Evolutionary conservation across 768 basidiomycete genomes (phyloP).

Genomic region (Daedaleopsis nitida): DNA sequence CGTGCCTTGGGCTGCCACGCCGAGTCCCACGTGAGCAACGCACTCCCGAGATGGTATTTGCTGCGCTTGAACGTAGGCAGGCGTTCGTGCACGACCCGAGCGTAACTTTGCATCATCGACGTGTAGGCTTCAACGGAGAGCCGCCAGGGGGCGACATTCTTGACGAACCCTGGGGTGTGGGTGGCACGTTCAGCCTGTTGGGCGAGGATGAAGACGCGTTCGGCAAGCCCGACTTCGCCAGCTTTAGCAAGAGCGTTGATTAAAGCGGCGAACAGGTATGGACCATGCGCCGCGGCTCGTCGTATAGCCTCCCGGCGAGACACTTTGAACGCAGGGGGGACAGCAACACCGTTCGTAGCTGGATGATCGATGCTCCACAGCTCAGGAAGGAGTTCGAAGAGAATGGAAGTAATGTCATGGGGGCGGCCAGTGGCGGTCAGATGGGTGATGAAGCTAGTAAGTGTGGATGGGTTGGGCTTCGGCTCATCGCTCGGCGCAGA

Average conservation of each 20-base stretch:
- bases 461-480: constrained; percentile 44
- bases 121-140: constrained; percentile 72
- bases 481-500: constrained; percentile 3
- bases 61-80: constrained; percentile 14
- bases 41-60: not conserved
- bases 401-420: constrained; percentile 42
- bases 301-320: constrained; percentile 35
- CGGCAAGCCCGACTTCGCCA: constrained; percentile 54
- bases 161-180: constrained; percentile 35
- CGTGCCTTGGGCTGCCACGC: constrained; percentile 26
- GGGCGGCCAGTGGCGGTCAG: constrained; percentile 53
- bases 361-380: constrained; percentile 43
- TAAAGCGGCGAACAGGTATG: constrained; percentile 58
- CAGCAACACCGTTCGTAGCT: constrained; percentile 16
- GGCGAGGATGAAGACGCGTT: constrained; percentile 66
- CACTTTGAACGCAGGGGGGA: not conserved
- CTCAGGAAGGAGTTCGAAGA: constrained; percentile 63
- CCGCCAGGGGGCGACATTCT: constrained; percentile 52
- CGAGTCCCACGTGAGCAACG: not conserved
- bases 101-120: constrained; percentile 67
- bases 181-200: constrained; percentile 60
- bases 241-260: constrained; percentile 63
- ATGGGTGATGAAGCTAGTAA: constrained; percentile 54
- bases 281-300: constrained; percentile 55
- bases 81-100: constrained; percentile 40